Evolutionary conservation across 345 rosid genomes (phyloP).

Genomic region (Capsella bursapastoris): DNA sequence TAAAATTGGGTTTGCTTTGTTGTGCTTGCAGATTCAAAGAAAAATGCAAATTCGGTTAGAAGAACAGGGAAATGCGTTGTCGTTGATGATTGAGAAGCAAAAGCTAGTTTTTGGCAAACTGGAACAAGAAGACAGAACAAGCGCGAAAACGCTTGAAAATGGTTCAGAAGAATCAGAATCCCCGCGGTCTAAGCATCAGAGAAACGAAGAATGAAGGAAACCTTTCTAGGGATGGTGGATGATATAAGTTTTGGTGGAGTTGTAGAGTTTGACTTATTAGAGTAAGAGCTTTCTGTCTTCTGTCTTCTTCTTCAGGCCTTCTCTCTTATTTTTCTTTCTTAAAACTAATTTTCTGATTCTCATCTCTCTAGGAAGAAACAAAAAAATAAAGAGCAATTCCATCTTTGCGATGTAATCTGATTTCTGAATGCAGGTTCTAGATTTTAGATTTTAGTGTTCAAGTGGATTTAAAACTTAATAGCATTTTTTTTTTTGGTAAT

Average conservation of each 20-base stretch:
- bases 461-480: neutral
- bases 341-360: constrained; percentile 21
- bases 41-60: constrained; percentile 74
- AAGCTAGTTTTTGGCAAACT: constrained; percentile 56
- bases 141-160: constrained; percentile 31
- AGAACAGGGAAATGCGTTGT: constrained; percentile 77
- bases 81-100: constrained; percentile 70
- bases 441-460: constrained; percentile 1
- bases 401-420: constrained; percentile 21
- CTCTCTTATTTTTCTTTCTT: neutral
- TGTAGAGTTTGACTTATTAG: constrained; percentile 30
- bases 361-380: constrained; percentile 18
- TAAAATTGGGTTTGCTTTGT: constrained; percentile 3
- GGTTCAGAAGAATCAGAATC: constrained; percentile 38
- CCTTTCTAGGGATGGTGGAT: constrained; percentile 18
- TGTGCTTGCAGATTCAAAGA: constrained; percentile 72
- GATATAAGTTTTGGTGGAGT: constrained; percentile 8
- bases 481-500: neutral
- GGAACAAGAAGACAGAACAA: constrained; percentile 45
- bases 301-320: constrained; percentile 24
- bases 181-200: constrained; percentile 59
- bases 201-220: constrained; percentile 49
- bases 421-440: constrained; percentile 12
- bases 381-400: constrained; percentile 27
- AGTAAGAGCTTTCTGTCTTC: constrained; percentile 14